Base-by-base conservation (phyloP, 2,329 filamentous ascomycete genomes). In the Scedosporium aurantiacum region DNA sequence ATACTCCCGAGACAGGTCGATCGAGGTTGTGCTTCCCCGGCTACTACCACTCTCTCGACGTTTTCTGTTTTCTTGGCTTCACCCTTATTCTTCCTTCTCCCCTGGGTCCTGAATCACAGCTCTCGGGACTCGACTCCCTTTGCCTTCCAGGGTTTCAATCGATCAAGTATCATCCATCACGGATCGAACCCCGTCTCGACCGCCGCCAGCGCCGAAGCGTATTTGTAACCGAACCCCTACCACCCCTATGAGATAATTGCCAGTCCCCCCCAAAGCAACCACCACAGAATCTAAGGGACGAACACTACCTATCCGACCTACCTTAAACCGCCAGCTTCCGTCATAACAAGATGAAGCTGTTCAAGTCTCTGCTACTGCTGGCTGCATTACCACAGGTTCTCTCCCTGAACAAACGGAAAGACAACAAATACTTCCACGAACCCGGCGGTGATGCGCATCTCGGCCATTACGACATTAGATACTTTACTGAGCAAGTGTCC, bases 391-490 rank as follows among this genome's bases (percentile, higher is more conserved):
- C 57, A 14, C 23, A 28, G 12, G 61, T 45, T 12, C 43, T 62
- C 12, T 37, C 54, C 21, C 21, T 37, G 5, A 61, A 5, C 27
- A 45, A 37, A 32, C 28, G 25, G 45, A 62, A 57, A 18, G 45
- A 45, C 32, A 64, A 69, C 23, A 88, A 88, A 69, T 88, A 88
- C 72, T 88, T 88, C 72, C 76, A 80, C 62, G 87, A 90, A 69
- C 82, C 86, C 0, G 85, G 86, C 58, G 75, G 74, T 60, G 78
- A 79, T 66, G 75, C 83, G 60, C 78, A 79, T 32, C 79, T 88
- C 23, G 82, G 83, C 59, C 89, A 93, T 74, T 93, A 93, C 72
- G 89, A 93, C 72, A 72, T 70, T 25, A 84, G 90, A 64, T 93
- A 81, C 74, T 93, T 88, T 74, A 76, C 79, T 45, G 74, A 73